Conservation (phyloP, 495 filamentous ascomycete species). For the Penicillium samsonianum region DNA sequence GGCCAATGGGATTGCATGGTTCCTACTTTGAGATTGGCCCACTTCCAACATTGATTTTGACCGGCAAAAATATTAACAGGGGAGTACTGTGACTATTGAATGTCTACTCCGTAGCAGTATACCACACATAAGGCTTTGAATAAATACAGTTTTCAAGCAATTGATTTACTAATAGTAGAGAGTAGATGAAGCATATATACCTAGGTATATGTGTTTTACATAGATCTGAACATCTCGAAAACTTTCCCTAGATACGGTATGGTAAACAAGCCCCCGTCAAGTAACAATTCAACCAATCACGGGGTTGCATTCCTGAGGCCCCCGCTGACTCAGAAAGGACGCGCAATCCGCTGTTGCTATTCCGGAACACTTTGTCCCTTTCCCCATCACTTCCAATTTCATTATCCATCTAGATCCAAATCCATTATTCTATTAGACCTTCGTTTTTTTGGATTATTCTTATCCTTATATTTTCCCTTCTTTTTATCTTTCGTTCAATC, state of each 20-base stretch:
- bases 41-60: neutral
- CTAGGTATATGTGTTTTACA: neutral
- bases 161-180: neutral
- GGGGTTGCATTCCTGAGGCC: neutral
- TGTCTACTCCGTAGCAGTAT: neutral
- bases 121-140: neutral
- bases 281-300: slow-evolving; percentile 19
- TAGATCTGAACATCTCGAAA: neutral
- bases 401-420: slow-evolving; percentile 15
- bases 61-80: neutral
- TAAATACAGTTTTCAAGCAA: neutral
- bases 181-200: neutral
- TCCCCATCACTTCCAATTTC: slow-evolving; percentile 13
- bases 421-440: slow-evolving; percentile 10
- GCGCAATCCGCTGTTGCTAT: slow-evolving; percentile 43
- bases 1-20: slow-evolving; percentile 5
- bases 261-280: slow-evolving; percentile 19
- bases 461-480: slow-evolving; percentile 5
- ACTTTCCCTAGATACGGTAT: slow-evolving; percentile 3
- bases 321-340: slow-evolving; percentile 42
- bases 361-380: slow-evolving; percentile 21
- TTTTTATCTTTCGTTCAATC: slow-evolving; percentile 9
- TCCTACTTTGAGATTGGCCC: neutral
- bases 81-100: neutral
- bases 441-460: slow-evolving; percentile 10